These are phyloP conservation scores for Cryptococcus sp. DNA, from an alignment of 1,284 basidiomycete species.

Conservation along the genomic window DNA sequence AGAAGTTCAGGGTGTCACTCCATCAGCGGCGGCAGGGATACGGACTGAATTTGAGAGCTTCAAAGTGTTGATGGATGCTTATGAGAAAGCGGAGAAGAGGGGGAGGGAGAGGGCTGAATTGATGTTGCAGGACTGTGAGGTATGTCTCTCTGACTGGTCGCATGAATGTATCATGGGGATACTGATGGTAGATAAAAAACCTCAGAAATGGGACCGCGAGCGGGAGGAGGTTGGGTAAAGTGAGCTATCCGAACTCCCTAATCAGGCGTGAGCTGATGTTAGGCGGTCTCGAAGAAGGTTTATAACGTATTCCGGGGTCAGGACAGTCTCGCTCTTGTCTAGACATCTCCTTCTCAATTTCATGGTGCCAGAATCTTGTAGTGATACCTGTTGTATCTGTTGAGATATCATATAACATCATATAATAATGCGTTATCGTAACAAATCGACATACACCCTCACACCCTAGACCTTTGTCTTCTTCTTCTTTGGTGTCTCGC, in stretches of 20 bases:
- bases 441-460: not conserved
- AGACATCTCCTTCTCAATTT: not conserved
- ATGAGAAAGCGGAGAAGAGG: slow-evolving; percentile 29
- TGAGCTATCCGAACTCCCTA: slow-evolving; percentile 9
- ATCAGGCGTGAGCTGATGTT: not conserved
- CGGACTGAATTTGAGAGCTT: slow-evolving; percentile 30
- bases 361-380: not conserved
- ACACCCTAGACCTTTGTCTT: slow-evolving; percentile 8
- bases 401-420: not conserved
- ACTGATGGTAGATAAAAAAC: slow-evolving; percentile 18
- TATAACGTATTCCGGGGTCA: slow-evolving; percentile 32
- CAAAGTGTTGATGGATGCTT: slow-evolving; percentile 39
- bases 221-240: slow-evolving; percentile 32
- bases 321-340: slow-evolving; percentile 37
- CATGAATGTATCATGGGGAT: no score
- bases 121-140: slow-evolving; percentile 37
- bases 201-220: slow-evolving; percentile 30
- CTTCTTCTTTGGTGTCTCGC: slow-evolving; percentile 28
- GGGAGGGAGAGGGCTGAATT: slow-evolving; percentile 20
- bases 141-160: slow-evolving; percentile 10
- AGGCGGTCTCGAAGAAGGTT: slow-evolving; percentile 35
- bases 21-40: slow-evolving; percentile 37
- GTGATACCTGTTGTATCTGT: not conserved
- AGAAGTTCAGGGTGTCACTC: slow-evolving; percentile 45
- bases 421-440: not conserved